Evolutionary conservation across 495 filamentous ascomycete genomes (phyloP), one percentile per base, ranked within the genome.

Genomic region (Pseudevernia furfuracea): DNA sequence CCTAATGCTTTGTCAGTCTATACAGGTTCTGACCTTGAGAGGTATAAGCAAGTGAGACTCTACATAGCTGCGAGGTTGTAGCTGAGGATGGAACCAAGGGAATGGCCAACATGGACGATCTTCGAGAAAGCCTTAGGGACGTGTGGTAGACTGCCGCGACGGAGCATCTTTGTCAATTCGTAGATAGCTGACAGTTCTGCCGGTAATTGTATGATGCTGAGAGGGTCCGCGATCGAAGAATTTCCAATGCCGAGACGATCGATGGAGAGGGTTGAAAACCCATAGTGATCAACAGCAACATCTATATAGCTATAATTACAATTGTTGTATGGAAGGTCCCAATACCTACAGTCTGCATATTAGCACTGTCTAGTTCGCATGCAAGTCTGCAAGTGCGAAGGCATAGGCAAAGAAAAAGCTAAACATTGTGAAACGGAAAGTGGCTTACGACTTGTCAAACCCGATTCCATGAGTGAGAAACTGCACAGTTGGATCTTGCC

Each of bases 401-500:
- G 44, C 36, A 56, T 28, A 32, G 14, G n/a, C 10, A 49, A 49
- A 48, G 1, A 15, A 14, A 5, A 49, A 12, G n/a, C 23, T 32
- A 32, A 3, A 15, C 19, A 1, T 53, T n/a, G 46, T 28, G 17
- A 32, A 7, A 53, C 12, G 12, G 49, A 12, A 19, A 12, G 1
- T 30, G 15, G 17, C 63, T 61, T 70, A 78, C 74, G 66, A 67
- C 46, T 79, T 81, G 64, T 84, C 81, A 62, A 84, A 84, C n/a
- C 81, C 82, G 67, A 85, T 76, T 36, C 85, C 85, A 70, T 86
- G 82, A 0, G 82, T 82, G 3, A 87, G 71, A 46, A 87, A 64
- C 66, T 86, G 84, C 15, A 86, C 70, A 1, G 67, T 72, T 11
- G 71, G 68, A 56, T 68, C 70, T 1, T 66, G 70, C 8, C 72